These are phyloP conservation scores for Earliella scabrosa DNA, from an alignment of 1,284 basidiomycete species.

Conservation along the genomic window DNA sequence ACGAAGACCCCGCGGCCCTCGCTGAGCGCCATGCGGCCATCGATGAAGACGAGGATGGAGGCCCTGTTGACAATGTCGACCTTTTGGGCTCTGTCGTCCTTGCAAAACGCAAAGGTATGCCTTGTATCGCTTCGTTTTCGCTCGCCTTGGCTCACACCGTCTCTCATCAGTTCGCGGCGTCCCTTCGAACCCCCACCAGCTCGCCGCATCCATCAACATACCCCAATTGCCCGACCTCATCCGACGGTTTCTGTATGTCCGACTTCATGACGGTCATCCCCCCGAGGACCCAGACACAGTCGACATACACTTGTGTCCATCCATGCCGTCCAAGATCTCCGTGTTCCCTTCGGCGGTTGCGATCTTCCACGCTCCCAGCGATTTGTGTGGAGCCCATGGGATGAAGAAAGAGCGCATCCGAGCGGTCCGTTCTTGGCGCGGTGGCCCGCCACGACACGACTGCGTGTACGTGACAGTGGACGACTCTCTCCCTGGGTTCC, in stretches of 20 bases:
- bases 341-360: conserved; percentile 22
- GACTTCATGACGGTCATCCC: not conserved
- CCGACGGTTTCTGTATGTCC: not conserved
- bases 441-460: conserved; percentile 3
- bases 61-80: too few species aligned
- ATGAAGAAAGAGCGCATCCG: conserved; percentile 31
- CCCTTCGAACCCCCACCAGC: too few species aligned
- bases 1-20: too few species aligned
- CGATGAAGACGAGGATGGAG: too few species aligned
- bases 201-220: not conserved
- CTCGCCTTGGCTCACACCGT: too few species aligned
- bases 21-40: too few species aligned
- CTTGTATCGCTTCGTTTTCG: too few species aligned
- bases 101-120: too few species aligned
- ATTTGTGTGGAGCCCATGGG: conserved; percentile 25
- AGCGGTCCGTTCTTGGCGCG: conserved; percentile 18
- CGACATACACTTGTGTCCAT: not conserved
- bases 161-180: too few species aligned
- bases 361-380: conserved; percentile 32
- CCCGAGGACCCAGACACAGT: too few species aligned
- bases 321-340: not conserved
- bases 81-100: too few species aligned
- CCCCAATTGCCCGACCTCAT: not conserved
- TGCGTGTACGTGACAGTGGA: conserved; percentile 10
- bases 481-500: not conserved